phyloP scores from a whole-genome alignment of 441 rosid genomes.

The Flueggea neowawraea region DNA sequence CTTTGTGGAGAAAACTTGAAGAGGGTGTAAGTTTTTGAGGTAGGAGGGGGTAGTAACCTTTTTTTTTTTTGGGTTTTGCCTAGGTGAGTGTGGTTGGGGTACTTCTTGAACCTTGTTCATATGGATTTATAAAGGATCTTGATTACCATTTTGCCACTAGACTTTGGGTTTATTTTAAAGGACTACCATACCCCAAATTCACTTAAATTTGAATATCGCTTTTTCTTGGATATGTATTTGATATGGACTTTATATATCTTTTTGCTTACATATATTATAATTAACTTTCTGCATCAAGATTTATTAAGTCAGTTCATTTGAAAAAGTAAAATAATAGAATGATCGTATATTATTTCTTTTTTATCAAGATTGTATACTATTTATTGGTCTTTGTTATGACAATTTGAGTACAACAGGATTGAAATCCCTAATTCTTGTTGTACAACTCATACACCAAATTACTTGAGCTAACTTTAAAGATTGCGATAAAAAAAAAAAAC shows the following conservation, averaged over 20 bases:
- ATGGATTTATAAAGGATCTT: constrained; percentile 22
- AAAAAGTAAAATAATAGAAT: too few species aligned
- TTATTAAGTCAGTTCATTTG: too few species aligned
- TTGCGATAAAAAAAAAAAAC: too few species aligned
- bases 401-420: too few species aligned
- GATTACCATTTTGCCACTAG: constrained; percentile 38
- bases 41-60: constrained; percentile 23
- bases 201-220: constrained; percentile 4
- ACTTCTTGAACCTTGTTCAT: constrained; percentile 14
- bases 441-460: too few species aligned
- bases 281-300: too few species aligned
- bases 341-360: too few species aligned
- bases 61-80: neutral
- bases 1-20: constrained; percentile 40
- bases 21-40: constrained; percentile 25
- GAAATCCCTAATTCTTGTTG: too few species aligned
- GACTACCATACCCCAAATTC: constrained; percentile 26
- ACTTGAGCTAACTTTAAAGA: too few species aligned
- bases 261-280: too few species aligned
- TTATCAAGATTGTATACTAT: too few species aligned
- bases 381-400: too few species aligned
- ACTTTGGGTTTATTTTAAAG: constrained; percentile 40
- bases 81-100: constrained; percentile 13
- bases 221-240: constrained; percentile 12
- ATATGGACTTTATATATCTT: constrained; percentile 1